phyloP scores from a whole-genome alignment of 2,329 filamentous ascomycete species.

The Xylaria digitata region DNA sequence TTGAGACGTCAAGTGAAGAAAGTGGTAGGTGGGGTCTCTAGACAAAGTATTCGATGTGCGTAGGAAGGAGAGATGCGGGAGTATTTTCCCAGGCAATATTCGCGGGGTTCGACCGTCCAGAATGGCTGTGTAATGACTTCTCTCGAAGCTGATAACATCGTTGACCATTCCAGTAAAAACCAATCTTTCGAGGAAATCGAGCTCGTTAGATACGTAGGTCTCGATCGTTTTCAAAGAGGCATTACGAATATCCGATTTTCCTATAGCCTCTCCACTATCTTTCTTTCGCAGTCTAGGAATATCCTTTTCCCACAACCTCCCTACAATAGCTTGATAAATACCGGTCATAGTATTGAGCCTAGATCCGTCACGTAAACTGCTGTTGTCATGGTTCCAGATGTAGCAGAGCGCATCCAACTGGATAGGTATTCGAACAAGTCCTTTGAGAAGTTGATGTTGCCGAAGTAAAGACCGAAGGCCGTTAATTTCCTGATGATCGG shows the following conservation, averaged over 20 bases:
- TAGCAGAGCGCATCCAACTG: slow-evolving; percentile 16
- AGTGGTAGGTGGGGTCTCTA: slow-evolving; percentile 51
- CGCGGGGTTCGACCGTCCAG: too few species aligned
- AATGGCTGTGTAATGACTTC: too few species aligned
- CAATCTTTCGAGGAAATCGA: too few species aligned
- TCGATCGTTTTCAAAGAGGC: too few species aligned
- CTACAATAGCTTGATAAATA: slow-evolving; percentile 8
- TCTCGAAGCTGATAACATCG: too few species aligned
- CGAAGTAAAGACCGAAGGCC: neutral
- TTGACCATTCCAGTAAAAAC: too few species aligned
- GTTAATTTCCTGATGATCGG: neutral
- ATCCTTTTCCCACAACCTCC: neutral
- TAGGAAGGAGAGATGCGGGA: slow-evolving; percentile 51
- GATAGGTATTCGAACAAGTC: slow-evolving; percentile 12
- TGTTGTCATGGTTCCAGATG: neutral
- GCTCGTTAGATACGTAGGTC: too few species aligned
- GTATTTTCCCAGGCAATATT: neutral
- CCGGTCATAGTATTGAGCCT: slow-evolving; percentile 4
- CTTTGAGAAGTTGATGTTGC: neutral
- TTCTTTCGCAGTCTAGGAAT: too few species aligned
- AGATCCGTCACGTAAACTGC: too few species aligned
- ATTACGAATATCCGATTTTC: too few species aligned
- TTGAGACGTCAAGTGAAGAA: slow-evolving; percentile 57
- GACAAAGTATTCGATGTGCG: slow-evolving; percentile 47
- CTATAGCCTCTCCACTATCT: too few species aligned